Percentiles rank a stretch among this genome's conserved stretches.
phyloP scores from a whole-genome alignment of 2,329 filamentous ascomycete genomes.

The Colletotrichum incanum region DNA sequence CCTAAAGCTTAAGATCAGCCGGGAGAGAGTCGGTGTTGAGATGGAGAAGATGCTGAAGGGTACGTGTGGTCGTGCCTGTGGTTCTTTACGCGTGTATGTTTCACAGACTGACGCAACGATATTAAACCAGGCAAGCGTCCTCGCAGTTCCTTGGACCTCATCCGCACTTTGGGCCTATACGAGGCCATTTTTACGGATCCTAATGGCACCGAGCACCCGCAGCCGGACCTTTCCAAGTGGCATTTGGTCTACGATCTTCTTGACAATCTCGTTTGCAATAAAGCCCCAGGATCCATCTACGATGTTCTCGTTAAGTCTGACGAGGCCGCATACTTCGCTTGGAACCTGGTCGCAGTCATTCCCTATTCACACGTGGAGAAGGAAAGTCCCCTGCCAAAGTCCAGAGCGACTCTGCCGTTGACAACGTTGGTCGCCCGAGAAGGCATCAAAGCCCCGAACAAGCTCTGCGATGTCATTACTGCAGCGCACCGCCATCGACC shows the following conservation, averaged over 20 bases:
- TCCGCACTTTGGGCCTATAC: constrained; percentile 79
- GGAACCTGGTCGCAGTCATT: constrained; percentile 81
- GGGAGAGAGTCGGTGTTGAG: constrained; percentile 90
- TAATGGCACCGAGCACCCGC: constrained; percentile 63
- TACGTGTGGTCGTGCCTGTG: constrained; percentile 46
- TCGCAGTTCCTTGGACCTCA: constrained; percentile 72
- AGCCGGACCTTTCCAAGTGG: constrained; percentile 75
- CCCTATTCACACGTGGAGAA: constrained; percentile 78
- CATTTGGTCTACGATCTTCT: constrained; percentile 75
- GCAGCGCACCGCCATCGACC: constrained; percentile 74
- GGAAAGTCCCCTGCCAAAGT: constrained; percentile 52
- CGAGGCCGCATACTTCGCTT: constrained; percentile 80
- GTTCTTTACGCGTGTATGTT: not conserved
- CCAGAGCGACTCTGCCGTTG: constrained; percentile 61
- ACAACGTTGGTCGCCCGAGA: constrained; percentile 79
- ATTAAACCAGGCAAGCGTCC: constrained; percentile 69
- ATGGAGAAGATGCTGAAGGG: constrained; percentile 92
- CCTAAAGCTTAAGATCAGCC: constrained; percentile 89
- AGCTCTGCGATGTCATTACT: constrained; percentile 77
- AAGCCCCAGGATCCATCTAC: constrained; percentile 64
- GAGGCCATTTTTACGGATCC: constrained; percentile 82
- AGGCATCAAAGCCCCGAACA: constrained; percentile 86
- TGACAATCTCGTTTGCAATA: constrained; percentile 62
- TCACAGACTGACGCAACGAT: not conserved
- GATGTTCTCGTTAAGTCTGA: constrained; percentile 72